Conservation (phyloP, 371 early-diverging fungal genomes). For the Actinomucor elegans region DNA sequence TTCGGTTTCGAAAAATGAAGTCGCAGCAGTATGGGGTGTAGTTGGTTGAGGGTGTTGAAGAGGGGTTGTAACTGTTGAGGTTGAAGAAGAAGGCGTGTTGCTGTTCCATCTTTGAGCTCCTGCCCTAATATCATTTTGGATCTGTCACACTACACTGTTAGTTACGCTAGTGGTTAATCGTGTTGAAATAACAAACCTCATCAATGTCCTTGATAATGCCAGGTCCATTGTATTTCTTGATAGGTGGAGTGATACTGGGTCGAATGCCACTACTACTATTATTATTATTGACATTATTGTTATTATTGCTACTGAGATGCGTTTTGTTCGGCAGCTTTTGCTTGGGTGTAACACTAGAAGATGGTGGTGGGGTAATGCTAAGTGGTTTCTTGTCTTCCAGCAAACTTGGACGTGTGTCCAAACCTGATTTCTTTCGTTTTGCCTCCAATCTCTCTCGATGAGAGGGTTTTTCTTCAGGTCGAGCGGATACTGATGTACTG, state of each 20-base stretch:
- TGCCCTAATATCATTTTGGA: conserved; percentile 1
- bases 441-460: conserved; percentile 19
- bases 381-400: conserved; percentile 2
- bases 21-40: conserved; percentile 8
- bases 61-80: not conserved
- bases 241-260: conserved; percentile 6
- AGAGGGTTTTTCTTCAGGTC: too few relatives aligned
- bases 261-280: not conserved
- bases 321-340: conserved; percentile 20
- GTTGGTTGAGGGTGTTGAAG: conserved; percentile 14
- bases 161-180: too few relatives aligned
- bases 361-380: conserved; percentile 1
- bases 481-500: not conserved
- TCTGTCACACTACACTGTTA: not conserved
- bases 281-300: not conserved
- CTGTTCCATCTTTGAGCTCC: conserved; percentile 2
- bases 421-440: conserved; percentile 15
- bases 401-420: not conserved
- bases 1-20: conserved; percentile 19
- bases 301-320: not conserved
- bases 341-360: conserved; percentile 2
- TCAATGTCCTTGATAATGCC: conserved; percentile 9
- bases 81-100: too few relatives aligned
- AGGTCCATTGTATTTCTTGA: conserved; percentile 7
- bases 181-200: not conserved